Evolutionary conservation across 352 stramenopile species (phyloP).

Genomic region (Proteromonas lacertae): DNA sequence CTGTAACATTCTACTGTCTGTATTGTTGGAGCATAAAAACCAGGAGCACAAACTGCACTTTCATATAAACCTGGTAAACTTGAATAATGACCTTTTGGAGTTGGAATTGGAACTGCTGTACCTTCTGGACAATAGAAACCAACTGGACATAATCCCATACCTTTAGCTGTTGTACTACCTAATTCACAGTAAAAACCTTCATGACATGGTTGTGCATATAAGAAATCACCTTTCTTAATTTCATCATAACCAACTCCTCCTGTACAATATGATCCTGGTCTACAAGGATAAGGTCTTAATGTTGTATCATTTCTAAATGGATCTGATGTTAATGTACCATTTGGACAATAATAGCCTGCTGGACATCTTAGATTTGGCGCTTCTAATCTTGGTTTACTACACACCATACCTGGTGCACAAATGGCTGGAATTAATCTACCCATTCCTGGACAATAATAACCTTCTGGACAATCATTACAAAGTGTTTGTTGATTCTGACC

Average conservation of each 20-base stretch:
- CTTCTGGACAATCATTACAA: slow-evolving; percentile 44
- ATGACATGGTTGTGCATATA: slow-evolving; percentile 50
- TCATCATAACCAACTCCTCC: slow-evolving; percentile 51
- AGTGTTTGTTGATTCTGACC: slow-evolving; percentile 43
- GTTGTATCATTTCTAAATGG: slow-evolving; percentile 78
- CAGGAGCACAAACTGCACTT: slow-evolving; percentile 51
- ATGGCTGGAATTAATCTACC: slow-evolving; percentile 45
- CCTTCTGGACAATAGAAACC: slow-evolving; percentile 65
- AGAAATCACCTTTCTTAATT: slow-evolving; percentile 36
- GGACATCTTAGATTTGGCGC: slow-evolving; percentile 63
- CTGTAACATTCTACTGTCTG: slow-evolving; percentile 50
- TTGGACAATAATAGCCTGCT: slow-evolving; percentile 62
- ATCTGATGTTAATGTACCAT: slow-evolving; percentile 62
- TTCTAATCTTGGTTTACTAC: slow-evolving; percentile 29
- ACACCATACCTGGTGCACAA: slow-evolving; percentile 59
- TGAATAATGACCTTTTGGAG: slow-evolving; percentile 46
- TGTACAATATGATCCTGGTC: slow-evolving; percentile 69
- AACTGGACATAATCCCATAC: slow-evolving; percentile 54
- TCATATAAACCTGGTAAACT: slow-evolving; percentile 49
- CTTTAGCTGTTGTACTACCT: slow-evolving; percentile 47
- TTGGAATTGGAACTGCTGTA: slow-evolving; percentile 59
- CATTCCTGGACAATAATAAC: slow-evolving; percentile 66
- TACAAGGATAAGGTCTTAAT: slow-evolving; percentile 62
- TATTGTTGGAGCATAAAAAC: slow-evolving; percentile 76
- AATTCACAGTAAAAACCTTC: slow-evolving; percentile 73